Conservation (phyloP, 371 early-diverging fungal genomes). For the Sporodiniella umbellata region DNA sequence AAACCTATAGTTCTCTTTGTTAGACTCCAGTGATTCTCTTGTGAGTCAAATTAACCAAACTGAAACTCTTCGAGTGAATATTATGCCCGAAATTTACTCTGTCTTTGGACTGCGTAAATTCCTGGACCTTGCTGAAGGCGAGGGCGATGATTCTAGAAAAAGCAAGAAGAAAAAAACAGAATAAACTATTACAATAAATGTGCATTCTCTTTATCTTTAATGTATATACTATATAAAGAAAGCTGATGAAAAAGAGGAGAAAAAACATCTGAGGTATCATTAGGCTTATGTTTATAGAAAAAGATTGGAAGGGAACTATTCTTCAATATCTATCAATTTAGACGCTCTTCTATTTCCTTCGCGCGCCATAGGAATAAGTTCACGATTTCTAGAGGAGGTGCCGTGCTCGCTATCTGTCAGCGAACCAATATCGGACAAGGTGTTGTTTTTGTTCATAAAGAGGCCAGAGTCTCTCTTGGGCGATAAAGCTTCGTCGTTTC, state of each 20-base stretch:
- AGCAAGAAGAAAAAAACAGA: conserved; percentile 36
- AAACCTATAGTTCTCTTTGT: conserved; percentile 16
- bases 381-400: conserved; percentile 37
- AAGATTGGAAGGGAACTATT: conserved; percentile 2
- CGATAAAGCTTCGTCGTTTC: conserved; percentile 34
- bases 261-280: no score
- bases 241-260: background rate
- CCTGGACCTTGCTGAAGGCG: conserved; percentile 35
- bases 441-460: conserved; percentile 12
- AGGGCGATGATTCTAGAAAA: conserved; percentile 18
- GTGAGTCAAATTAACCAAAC: conserved; percentile 39
- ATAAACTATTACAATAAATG: conserved; percentile 11
- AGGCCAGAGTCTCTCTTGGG: conserved; percentile 17
- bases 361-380: conserved; percentile 21
- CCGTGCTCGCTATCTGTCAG: conserved; percentile 26
- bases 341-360: conserved; percentile 2
- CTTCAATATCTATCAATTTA: conserved; percentile 24
- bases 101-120: conserved; percentile 57
- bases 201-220: background rate
- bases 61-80: conserved; percentile 39
- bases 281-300: no score
- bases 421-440: conserved; percentile 26
- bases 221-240: background rate
- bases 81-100: conserved; percentile 47
- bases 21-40: conserved; percentile 16